phyloP scores from a whole-genome alignment of 768 basidiomycete genomes.

The Heimioporus sp. region DNA sequence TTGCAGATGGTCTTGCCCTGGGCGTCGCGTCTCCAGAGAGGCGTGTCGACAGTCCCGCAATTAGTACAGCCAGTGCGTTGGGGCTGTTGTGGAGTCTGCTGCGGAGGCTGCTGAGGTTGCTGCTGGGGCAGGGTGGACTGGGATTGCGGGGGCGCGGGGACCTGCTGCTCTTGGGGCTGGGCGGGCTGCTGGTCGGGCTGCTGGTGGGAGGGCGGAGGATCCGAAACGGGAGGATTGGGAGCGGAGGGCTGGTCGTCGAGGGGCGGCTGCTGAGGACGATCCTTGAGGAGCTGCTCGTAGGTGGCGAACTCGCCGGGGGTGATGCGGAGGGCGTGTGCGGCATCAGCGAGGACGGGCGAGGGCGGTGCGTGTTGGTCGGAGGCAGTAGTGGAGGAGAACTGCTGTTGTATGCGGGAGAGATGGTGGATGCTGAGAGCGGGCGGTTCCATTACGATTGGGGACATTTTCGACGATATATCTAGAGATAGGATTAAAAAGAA shows the following conservation, averaged over 20 bases:
- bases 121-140: conserved; percentile 1
- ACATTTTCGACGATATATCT: conserved; percentile 41
- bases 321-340: conserved; percentile 28
- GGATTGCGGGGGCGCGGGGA: conserved; percentile 24
- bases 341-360: conserved; percentile 20
- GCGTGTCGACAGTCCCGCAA: conserved; percentile 76
- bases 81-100: conserved; percentile 33
- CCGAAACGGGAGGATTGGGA: conserved; percentile 9
- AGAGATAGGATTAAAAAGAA: conserved; percentile 33
- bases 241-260: conserved; percentile 13
- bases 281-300: conserved; percentile 32
- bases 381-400: conserved; percentile 36
- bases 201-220: background rate
- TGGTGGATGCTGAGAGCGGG: conserved; percentile 52
- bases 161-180: conserved; percentile 25
- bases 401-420: conserved; percentile 49
- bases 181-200: conserved; percentile 11
- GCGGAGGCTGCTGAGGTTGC: conserved; percentile 22
- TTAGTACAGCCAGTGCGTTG: conserved; percentile 57
- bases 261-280: conserved; percentile 21
- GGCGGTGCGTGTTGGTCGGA: conserved; percentile 28
- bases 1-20: conserved; percentile 87
- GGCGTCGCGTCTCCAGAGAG: conserved; percentile 80
- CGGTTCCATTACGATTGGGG: conserved; percentile 56
- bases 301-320: conserved; percentile 26